A percentile compares a stretch with the other conserved stretches of the same genome.
Conservation (phyloP, 805 yeast species). For the Lipomyces yamadae region DNA sequence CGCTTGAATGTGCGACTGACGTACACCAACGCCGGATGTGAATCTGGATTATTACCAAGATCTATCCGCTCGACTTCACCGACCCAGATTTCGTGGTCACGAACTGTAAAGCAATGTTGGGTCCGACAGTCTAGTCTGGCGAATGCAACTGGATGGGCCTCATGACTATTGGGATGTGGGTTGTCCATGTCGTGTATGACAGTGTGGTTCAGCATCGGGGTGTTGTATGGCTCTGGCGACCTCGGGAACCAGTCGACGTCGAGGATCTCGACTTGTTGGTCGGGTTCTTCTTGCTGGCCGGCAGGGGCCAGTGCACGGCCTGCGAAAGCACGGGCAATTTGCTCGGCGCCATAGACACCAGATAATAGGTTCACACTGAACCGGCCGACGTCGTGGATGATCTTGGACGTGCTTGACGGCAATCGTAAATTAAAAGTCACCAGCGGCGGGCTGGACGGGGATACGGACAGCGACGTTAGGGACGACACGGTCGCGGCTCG, state of each 20-base stretch:
- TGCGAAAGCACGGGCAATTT: constrained; percentile 70
- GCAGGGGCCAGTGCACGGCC: constrained; percentile 42
- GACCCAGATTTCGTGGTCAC: constrained; percentile 91
- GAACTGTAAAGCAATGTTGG: constrained; percentile 55
- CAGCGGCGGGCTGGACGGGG: constrained; percentile 65
- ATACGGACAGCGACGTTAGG: constrained; percentile 77
- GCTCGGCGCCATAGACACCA: constrained; percentile 60
- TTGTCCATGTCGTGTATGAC: not conserved
- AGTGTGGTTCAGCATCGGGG: constrained; percentile 31
- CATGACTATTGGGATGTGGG: not conserved
- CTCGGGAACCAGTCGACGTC: constrained; percentile 62
- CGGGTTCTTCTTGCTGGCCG: constrained; percentile 1
- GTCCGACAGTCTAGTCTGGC: constrained; percentile 31
- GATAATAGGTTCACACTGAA: constrained; percentile 77
- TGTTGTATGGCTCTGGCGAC: constrained; percentile 46
- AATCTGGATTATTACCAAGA: constrained; percentile 11
- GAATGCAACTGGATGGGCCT: constrained; percentile 20
- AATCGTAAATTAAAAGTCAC: constrained; percentile 83
- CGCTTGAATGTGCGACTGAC: constrained; percentile 20
- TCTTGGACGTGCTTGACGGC: constrained; percentile 79
- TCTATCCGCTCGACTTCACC: constrained; percentile 65
- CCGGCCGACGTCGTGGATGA: constrained; percentile 59
- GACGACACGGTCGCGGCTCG: constrained; percentile 69
- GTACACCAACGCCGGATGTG: constrained; percentile 23
- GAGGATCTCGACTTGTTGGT: constrained; percentile 15